Evolutionary conservation across 2,329 filamentous ascomycete genomes (phyloP).

Genomic region (Phialophora macrospora): DNA sequence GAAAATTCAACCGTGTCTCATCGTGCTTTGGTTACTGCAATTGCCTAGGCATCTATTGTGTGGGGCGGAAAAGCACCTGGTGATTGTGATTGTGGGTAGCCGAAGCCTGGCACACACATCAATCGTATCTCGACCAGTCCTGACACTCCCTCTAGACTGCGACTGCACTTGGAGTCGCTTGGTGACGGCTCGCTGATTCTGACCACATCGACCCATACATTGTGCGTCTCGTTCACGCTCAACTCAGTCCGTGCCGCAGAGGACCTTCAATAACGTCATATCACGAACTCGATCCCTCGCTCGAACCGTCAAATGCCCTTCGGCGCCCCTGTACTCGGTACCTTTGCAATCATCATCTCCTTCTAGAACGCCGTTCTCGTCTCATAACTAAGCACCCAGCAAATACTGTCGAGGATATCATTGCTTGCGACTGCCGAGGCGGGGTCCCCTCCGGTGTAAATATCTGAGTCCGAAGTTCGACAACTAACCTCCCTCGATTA

Average conservation of each 20-base stretch:
- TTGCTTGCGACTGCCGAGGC: neutral
- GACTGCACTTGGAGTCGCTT: neutral
- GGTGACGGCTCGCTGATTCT: neutral
- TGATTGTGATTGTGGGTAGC: neutral
- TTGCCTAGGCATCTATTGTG: slow-evolving; percentile 2
- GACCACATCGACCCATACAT: neutral
- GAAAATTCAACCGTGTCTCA: neutral
- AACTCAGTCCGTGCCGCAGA: neutral
- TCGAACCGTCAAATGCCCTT: neutral
- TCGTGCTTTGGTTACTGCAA: neutral
- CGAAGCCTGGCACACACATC: slow-evolving; percentile 7
- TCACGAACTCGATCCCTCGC: neutral
- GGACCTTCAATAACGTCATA: neutral
- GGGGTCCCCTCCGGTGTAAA: neutral
- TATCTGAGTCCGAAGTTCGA: neutral
- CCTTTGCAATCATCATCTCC: neutral
- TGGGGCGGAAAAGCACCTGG: slow-evolving; percentile 6
- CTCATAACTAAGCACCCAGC: neutral
- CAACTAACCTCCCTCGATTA: neutral
- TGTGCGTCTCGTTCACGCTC: neutral
- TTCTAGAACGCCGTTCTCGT: neutral
- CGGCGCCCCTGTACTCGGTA: neutral
- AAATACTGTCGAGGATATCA: neutral
- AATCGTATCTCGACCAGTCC: slow-evolving; percentile 7
- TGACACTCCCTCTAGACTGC: neutral